Evolutionary conservation across 1,284 basidiomycete species (phyloP), one percentile per base, ranked within the genome.

Genomic region (Agroathelia rolfsii): DNA sequence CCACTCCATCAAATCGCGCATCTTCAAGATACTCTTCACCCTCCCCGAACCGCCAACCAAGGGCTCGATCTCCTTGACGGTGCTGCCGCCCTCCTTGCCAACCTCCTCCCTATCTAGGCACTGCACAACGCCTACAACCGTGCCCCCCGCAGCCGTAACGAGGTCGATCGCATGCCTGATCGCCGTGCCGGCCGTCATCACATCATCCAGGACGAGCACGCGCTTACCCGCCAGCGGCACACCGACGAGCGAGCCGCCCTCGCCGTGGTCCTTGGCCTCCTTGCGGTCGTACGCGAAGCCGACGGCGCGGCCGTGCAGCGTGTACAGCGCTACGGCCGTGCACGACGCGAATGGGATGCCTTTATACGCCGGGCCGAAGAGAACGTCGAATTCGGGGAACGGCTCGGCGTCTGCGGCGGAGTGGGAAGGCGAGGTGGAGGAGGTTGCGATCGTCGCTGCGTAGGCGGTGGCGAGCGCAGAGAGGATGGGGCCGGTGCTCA

Each of bases 281-380:
- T 98, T 98, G 25, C 94, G 72, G 55, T 97, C 93, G 52, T 93
- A 96, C 21, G 84, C 83, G 47, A 87, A 88, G 0, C 84, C 84
- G 18, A 92, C 75, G 28, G 78, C 64, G 30, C 78, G 65, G 3
- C 64, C 60, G 49, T 88, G 69, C 37, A 73, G 63, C 21, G 75
- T 67, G 40, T 78, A 69, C 21, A 98, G 67, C 19, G 82, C 69
- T 16, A 95, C 69, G 2, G 86, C 70, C 1, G 93, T 92, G 28
- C 85, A 76, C 0, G 94, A 85, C 0, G 90, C 93, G 30, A 99
- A 76, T 0, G 94, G 78, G 50, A 98, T 98, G 24, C 92, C 94
- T 62, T 98, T 98, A 68, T 98, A 98, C 3, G 95, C 94, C 0
- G 94, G 95, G 0, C 94, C 95, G 50, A 97, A 96, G 18, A 97